Evolutionary conservation across 202 grass and related monocot genomes (phyloP).

Genomic region (Eragrostis tef): DNA sequence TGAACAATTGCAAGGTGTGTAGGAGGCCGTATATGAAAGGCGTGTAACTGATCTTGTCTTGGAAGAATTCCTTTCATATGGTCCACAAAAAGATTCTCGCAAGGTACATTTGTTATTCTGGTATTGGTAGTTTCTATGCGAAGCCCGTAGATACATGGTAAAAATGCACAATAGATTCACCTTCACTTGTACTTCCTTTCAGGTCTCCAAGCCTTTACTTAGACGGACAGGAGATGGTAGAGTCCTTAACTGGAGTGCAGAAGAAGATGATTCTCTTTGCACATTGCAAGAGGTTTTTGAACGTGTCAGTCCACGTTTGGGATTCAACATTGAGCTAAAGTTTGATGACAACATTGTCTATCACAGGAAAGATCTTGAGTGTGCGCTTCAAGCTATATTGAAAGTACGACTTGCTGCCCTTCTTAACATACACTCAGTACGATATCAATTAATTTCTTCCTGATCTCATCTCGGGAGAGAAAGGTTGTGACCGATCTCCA

Average conservation of each 20-base stretch:
- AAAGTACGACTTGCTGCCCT: slow-evolving; percentile 44
- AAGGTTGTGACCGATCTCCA: slow-evolving; percentile 10
- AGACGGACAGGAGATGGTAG: slow-evolving; percentile 72
- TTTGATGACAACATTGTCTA: slow-evolving; percentile 74
- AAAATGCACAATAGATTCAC: background rate
- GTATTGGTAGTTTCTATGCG: background rate
- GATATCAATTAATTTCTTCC: slow-evolving; percentile 15
- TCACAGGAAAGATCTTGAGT: slow-evolving; percentile 52
- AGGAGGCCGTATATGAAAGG: slow-evolving; percentile 63
- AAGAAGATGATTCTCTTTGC: slow-evolving; percentile 75
- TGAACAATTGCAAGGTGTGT: slow-evolving; percentile 34
- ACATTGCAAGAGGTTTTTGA: slow-evolving; percentile 82
- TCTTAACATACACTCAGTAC: background rate
- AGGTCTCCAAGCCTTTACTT: slow-evolving; percentile 73
- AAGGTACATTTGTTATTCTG: slow-evolving; percentile 44
- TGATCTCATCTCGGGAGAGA: background rate
- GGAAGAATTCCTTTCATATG: slow-evolving; percentile 85
- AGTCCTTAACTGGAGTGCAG: slow-evolving; percentile 62
- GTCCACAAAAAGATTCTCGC: slow-evolving; percentile 57
- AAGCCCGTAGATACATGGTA: background rate
- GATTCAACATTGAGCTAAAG: slow-evolving; percentile 95
- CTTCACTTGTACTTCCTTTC: slow-evolving; percentile 1
- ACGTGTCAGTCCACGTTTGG: slow-evolving; percentile 63
- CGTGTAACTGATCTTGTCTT: slow-evolving; percentile 72
- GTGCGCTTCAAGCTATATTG: slow-evolving; percentile 60